phyloP scores from a whole-genome alignment of 192 early-diverging fungal species.

The Backusella parvicylindrica region DNA sequence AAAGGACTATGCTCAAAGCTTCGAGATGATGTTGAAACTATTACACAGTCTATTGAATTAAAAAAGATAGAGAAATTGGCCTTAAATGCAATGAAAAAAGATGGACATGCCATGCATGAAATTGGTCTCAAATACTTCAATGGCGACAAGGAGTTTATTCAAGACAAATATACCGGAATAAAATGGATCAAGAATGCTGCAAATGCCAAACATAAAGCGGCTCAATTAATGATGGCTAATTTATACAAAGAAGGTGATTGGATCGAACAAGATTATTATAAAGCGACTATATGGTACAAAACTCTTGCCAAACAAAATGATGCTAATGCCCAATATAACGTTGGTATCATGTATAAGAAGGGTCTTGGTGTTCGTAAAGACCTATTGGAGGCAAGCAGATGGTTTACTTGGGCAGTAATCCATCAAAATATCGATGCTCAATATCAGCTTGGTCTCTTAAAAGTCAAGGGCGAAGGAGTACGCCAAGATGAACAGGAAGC shows the following conservation, averaged over 20 bases:
- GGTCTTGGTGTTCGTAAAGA: conserved; percentile 9
- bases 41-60: background rate
- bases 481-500: background rate
- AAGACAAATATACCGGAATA: background rate
- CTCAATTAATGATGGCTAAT: background rate
- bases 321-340: conserved; percentile 17
- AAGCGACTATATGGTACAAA: background rate
- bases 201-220: background rate
- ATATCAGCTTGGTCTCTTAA: background rate
- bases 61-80: background rate
- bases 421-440: background rate
- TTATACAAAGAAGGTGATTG: background rate
- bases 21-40: background rate
- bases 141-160: background rate
- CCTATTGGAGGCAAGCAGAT: background rate
- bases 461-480: background rate
- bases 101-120: background rate
- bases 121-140: background rate
- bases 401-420: background rate
- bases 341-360: background rate
- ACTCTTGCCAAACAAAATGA: conserved; percentile 20
- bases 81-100: too few species aligned
- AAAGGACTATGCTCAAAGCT: too few species aligned
- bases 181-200: background rate
- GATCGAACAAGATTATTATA: background rate